A percentile compares a stretch with the other conserved stretches of the same genome.
Conservation (phyloP, 352 stramenopile species). For the Aphanomyces astaci region DNA sequence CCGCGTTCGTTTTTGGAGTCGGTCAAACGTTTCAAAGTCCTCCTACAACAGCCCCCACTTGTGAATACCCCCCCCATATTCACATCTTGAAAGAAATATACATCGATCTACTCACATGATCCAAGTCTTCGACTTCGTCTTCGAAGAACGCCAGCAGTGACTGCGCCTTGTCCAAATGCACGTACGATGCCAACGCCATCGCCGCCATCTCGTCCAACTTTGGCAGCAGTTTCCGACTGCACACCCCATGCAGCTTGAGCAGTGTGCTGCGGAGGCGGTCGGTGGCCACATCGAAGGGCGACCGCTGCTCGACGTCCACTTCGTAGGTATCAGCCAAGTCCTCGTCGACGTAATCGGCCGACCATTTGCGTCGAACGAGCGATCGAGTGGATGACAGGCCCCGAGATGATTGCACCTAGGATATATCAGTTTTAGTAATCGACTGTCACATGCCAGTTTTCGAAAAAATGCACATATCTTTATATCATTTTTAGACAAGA, state of each 20-base stretch:
- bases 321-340: background rate
- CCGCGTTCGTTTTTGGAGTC: constrained; percentile 46
- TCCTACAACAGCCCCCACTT: too few species aligned
- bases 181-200: constrained; percentile 25
- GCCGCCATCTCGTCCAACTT: constrained; percentile 51
- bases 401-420: background rate
- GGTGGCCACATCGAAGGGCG: constrained; percentile 27
- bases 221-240: constrained; percentile 39
- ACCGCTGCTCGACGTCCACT: constrained; percentile 1
- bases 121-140: constrained; percentile 55
- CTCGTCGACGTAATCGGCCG: constrained; percentile 9
- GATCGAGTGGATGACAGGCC: background rate
- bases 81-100: too few species aligned
- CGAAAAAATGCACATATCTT: too few species aligned
- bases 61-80: too few species aligned
- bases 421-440: too few species aligned
- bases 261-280: constrained; percentile 46
- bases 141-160: constrained; percentile 48
- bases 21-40: constrained; percentile 39
- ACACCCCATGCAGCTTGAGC: constrained; percentile 52
- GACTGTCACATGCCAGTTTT: too few species aligned
- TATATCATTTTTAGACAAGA: too few species aligned
- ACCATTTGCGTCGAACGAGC: background rate
- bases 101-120: constrained; percentile 25
- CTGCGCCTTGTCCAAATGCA: constrained; percentile 37